Evolutionary conservation across 2,329 filamentous ascomycete species (phyloP).

Genomic region (Hypoxylon sp.): DNA sequence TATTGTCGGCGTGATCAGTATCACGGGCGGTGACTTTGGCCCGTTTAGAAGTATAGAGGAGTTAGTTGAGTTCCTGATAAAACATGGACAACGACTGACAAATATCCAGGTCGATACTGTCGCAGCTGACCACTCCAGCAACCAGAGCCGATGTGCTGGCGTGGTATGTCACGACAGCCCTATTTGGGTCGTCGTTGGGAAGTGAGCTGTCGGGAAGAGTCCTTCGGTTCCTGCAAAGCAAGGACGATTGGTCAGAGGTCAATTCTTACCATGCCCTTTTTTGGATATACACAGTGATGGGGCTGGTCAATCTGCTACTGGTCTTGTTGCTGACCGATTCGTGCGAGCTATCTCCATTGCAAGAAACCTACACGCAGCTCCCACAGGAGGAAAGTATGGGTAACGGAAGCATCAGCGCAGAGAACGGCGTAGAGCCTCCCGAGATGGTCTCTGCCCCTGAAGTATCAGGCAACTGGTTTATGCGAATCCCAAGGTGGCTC

Average conservation of each 20-base stretch:
- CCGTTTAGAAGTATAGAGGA: slow-evolving; percentile 59
- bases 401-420: not conserved
- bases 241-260: slow-evolving; percentile 57
- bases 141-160: slow-evolving; percentile 69
- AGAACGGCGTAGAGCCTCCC: not conserved
- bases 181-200: slow-evolving; percentile 62
- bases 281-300: slow-evolving; percentile 65
- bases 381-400: slow-evolving; percentile 30
- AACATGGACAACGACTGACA: slow-evolving; percentile 9
- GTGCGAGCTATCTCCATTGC: slow-evolving; percentile 56
- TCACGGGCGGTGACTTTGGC: slow-evolving; percentile 70
- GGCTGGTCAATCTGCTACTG: slow-evolving; percentile 57
- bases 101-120: slow-evolving; percentile 57
- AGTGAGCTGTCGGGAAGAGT: slow-evolving; percentile 61
- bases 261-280: slow-evolving; percentile 66
- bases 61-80: not conserved
- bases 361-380: slow-evolving; percentile 38
- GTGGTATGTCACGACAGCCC: slow-evolving; percentile 69
- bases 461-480: slow-evolving; percentile 25
- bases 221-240: slow-evolving; percentile 54
- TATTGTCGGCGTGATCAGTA: slow-evolving; percentile 67
- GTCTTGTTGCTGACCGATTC: slow-evolving; percentile 56
- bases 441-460: slow-evolving; percentile 18
- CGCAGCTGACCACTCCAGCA: slow-evolving; percentile 63
- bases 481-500: slow-evolving; percentile 37